Conservation (phyloP, 176 grass and related monocot species). For the Juncus effusus region DNA sequence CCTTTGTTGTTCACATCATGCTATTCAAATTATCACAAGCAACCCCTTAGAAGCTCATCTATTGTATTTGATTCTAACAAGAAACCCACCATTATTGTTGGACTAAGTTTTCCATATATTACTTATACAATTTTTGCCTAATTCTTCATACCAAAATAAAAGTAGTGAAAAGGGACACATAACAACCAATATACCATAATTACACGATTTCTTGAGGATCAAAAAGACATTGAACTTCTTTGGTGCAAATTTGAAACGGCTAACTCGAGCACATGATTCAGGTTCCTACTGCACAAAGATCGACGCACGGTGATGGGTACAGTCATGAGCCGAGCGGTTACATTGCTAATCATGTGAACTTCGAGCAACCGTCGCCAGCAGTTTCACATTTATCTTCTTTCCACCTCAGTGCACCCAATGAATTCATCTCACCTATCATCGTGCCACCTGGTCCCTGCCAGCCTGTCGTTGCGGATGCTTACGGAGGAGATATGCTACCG, state of each 20-base stretch:
- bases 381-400: conserved; percentile 18
- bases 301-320: conserved; percentile 24
- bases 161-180: conserved; percentile 12
- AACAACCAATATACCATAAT: background rate
- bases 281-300: conserved; percentile 12
- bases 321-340: conserved; percentile 24
- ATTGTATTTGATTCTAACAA: background rate
- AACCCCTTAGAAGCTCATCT: background rate
- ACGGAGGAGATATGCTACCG: conserved; percentile 28
- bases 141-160: conserved; percentile 18
- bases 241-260: conserved; percentile 15
- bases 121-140: conserved; percentile 14
- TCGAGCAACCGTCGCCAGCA: conserved; percentile 32
- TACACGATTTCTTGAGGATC: background rate
- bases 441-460: conserved; percentile 31
- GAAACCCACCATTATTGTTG: background rate
- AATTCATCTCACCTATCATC: conserved; percentile 40
- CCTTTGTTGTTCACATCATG: background rate
- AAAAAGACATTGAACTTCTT: conserved; percentile 12
- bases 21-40: background rate
- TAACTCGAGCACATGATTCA: conserved; percentile 24
- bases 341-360: conserved; percentile 24
- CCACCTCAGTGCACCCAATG: conserved; percentile 37
- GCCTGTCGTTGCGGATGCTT: conserved; percentile 38
- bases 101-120: too few relatives aligned